Percentiles rank a stretch among this genome's conserved stretches.
These are phyloP conservation scores for Kalanchoe fedtschenkoi DNA, from an alignment of 164 flowering plant genomes.

Conservation along the genomic window DNA sequence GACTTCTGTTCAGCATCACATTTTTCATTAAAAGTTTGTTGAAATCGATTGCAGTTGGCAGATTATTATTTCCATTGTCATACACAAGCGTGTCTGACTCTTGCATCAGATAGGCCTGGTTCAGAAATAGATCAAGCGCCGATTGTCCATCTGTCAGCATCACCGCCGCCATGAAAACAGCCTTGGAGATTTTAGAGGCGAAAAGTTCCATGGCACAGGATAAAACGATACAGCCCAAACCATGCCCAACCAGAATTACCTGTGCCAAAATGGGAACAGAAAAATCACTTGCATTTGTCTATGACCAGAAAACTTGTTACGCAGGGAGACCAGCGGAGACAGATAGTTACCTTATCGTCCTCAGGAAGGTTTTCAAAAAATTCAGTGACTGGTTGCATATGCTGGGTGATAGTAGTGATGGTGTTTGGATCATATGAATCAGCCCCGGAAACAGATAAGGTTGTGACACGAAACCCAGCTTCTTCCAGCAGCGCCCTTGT, in stretches of 20 bases:
- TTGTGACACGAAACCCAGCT: slow-evolving; percentile 71
- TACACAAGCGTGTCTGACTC: slow-evolving; percentile 69
- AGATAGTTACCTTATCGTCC: slow-evolving; percentile 84
- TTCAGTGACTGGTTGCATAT: slow-evolving; percentile 69
- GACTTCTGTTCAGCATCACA: slow-evolving; percentile 72
- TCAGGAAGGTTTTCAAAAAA: slow-evolving; percentile 58
- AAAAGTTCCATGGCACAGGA: slow-evolving; percentile 77
- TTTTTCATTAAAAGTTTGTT: slow-evolving; percentile 64
- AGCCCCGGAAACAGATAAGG: slow-evolving; percentile 81
- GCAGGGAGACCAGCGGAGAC: too few relatives aligned
- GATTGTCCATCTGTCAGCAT: slow-evolving; percentile 74
- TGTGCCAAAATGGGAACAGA: too few relatives aligned
- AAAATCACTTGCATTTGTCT: too few relatives aligned
- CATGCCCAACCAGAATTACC: slow-evolving; percentile 91
- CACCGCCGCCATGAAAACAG: slow-evolving; percentile 70
- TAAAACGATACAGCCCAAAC: slow-evolving; percentile 83
- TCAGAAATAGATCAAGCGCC: slow-evolving; percentile 58
- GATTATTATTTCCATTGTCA: slow-evolving; percentile 53
- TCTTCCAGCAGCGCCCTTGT: slow-evolving; percentile 82
- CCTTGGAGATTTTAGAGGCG: slow-evolving; percentile 61
- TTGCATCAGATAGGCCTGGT: slow-evolving; percentile 72
- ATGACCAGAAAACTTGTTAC: too few relatives aligned
- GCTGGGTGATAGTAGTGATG: slow-evolving; percentile 68
- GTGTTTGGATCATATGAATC: slow-evolving; percentile 62
- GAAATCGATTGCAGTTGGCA: slow-evolving; percentile 83